phyloP scores from a whole-genome alignment of 169 alveolate genomes.

The Cryptosporidium bovis region DNA sequence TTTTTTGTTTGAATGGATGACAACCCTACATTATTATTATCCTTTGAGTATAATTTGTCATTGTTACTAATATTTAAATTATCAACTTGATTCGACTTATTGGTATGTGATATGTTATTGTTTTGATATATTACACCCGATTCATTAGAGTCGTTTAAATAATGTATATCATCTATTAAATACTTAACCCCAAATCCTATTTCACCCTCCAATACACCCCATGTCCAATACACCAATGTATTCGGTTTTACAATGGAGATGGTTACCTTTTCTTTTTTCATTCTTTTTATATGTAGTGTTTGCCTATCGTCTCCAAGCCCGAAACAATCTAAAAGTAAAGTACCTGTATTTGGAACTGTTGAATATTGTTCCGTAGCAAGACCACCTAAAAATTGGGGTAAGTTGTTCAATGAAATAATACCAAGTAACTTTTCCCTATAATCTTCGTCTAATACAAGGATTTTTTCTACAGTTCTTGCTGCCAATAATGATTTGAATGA shows the following conservation, averaged over 20 bases:
- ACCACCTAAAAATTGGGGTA: slow-evolving; percentile 69
- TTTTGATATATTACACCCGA: not conserved
- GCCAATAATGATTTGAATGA: slow-evolving; percentile 63
- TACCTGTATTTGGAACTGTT: slow-evolving; percentile 68
- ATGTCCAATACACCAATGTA: slow-evolving; percentile 64
- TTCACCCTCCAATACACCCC: slow-evolving; percentile 74
- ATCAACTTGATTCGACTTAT: not conserved
- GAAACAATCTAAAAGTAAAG: slow-evolving; percentile 59
- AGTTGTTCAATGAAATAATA: slow-evolving; percentile 21
- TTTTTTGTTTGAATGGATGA: not conserved
- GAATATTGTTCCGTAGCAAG: slow-evolving; percentile 64
- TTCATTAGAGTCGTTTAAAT: not conserved
- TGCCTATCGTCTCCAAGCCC: slow-evolving; percentile 75
- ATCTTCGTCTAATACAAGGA: slow-evolving; percentile 67
- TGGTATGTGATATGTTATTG: not conserved
- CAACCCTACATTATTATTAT: not conserved
- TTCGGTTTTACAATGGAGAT: slow-evolving; percentile 46
- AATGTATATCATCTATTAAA: slow-evolving; percentile 9
- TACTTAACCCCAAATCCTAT: slow-evolving; percentile 49
- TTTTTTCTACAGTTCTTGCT: slow-evolving; percentile 74
- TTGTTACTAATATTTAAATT: not conserved
- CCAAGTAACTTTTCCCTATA: slow-evolving; percentile 24
- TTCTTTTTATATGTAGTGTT: slow-evolving; percentile 67
- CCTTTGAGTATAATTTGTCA: not conserved
- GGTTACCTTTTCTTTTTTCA: slow-evolving; percentile 58